Evolutionary conservation across 2,329 filamentous ascomycete species (phyloP), one percentile per base, ranked within the genome.

Genomic region (Aspergillus hortae): DNA sequence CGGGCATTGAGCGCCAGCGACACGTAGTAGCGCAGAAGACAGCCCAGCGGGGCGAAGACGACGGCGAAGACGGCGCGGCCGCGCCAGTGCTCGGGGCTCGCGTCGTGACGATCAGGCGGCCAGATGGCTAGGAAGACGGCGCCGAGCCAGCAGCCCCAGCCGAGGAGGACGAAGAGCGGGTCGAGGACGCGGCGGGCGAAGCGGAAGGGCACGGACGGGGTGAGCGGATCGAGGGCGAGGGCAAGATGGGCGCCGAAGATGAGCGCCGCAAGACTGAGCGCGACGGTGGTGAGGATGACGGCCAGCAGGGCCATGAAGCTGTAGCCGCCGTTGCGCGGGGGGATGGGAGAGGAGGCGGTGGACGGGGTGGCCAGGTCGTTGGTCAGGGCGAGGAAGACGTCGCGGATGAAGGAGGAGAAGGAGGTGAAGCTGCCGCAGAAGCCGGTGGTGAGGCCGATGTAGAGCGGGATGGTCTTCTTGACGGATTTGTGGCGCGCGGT

Each of bases 381-480:
- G 4, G 89, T 86, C 15, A 95, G 72, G 0, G 89, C 87, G 19
- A 95, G 79, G 66, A 95, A 95, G 12, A 80, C 73, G 62, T 95
- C 92, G 6, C 89, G 81, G 44, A 92, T 85, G 66, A 95, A 95
- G 17, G 86, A 85, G 0, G 91, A 95, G 71, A 96, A 96, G 9
- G 88, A 92, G 0, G 92, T 96, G 64, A 94, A 89, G 59, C 88
- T 92, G 56, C 92, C 90, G 63, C 90, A 95, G 69, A 94, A 94
- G 10, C 88, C 92, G 0, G 88, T 95, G 0, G 89, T 83, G 5
- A 96, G 81, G 46, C 89, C 92, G 53, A 95, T 87, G 66, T 95
- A 96, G 0, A 96, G 77, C 0, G 92, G 92, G 25, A 95, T 88
- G 0, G 88, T 89, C 75, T 95, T 95, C 67, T 96, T 96, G 25